Evolutionary conservation across 1,284 basidiomycete genomes (phyloP), one percentile per base, ranked within the genome.

Genomic region (Puccinia polysora): DNA sequence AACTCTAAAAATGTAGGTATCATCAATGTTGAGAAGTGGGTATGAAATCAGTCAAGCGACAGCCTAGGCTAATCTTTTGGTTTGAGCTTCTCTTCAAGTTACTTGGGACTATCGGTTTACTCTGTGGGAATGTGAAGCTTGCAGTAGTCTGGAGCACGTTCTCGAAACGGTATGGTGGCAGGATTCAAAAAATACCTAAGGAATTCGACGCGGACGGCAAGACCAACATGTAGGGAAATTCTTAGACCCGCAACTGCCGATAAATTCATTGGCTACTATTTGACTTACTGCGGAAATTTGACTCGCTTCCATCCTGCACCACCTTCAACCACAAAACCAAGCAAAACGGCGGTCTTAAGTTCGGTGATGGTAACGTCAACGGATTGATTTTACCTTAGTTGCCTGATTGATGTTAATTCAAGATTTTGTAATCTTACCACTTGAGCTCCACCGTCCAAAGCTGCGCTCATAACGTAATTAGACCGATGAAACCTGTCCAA

Each of bases 401-500:
- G 8, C 8, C 23, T 28, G 55, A 8, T 8, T 8, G 18, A 8
- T 43, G 10, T 43, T 43, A 18, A 43, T 18, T 43, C 10, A 52
- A 52, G 15, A 59, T n/a, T 6, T 28, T 14, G n/a, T n/a, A 8
- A 34, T 20, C 68, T 52, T 60, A 71, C 68, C 47, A 71, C 68
- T 71, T 71, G 68, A 15, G 68, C 68, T 34, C 68, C 68, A 38
- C 68, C 68, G 20, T 71, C 68, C 30, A 71, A 45, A 5, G 58
- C 68, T 14, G 68, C 68, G 25, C 68, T 71, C 6, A 71, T 32
- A n/a, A 71, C 58, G 53, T 71, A 71, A 43, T 71, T 71, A 4
- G 43, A 71, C 6, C 49, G 30, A 20, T 71, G 58, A 25, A 71
- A 71, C 68, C 68, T 71, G 18, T 30, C 4, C 23, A 34, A 49